These are phyloP conservation scores for Ehretia macrophylla DNA, from an alignment of 257 asterid genomes.

Conservation along the genomic window DNA sequence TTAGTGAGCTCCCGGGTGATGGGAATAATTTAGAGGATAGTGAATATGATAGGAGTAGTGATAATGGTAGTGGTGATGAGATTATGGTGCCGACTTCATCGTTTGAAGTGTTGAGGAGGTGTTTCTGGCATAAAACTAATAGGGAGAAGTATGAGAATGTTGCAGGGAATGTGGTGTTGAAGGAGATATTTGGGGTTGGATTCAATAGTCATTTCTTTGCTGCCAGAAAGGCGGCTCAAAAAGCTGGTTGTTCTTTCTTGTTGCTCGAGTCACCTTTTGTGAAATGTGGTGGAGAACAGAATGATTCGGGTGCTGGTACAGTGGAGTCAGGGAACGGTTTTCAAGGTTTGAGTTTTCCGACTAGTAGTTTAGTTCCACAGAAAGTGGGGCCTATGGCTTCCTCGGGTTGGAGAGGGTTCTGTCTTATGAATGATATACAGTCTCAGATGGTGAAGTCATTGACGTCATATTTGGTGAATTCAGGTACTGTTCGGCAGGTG, in stretches of 20 bases:
- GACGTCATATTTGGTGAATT: slow-evolving; percentile 36
- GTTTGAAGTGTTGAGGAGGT: slow-evolving; percentile 68
- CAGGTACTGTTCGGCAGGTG: slow-evolving; percentile 20
- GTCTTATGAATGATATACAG: slow-evolving; percentile 38
- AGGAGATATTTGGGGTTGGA: slow-evolving; percentile 81
- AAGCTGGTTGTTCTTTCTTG: slow-evolving; percentile 72
- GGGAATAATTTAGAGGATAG: slow-evolving; percentile 12
- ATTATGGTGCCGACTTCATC: slow-evolving; percentile 70
- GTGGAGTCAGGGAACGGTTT: slow-evolving; percentile 27
- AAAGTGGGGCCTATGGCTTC: slow-evolving; percentile 28
- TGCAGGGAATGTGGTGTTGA: slow-evolving; percentile 78
- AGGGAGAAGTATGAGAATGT: slow-evolving; percentile 71
- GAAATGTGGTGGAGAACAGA: slow-evolving; percentile 25
- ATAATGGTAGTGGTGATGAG: slow-evolving; percentile 21
- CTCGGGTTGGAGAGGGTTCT: slow-evolving; percentile 25
- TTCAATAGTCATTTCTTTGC: slow-evolving; percentile 61
- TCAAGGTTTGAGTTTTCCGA: slow-evolving; percentile 36
- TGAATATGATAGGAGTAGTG: slow-evolving; percentile 6
- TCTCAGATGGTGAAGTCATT: slow-evolving; percentile 54
- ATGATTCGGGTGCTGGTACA: slow-evolving; percentile 18
- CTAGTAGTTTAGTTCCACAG: slow-evolving; percentile 34
- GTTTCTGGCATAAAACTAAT: slow-evolving; percentile 58
- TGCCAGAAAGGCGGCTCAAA: slow-evolving; percentile 83
- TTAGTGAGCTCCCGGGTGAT: slow-evolving; percentile 21
- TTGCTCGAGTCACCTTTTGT: slow-evolving; percentile 76